A percentile compares a stretch with the other conserved stretches of the same genome.
These are phyloP conservation scores for Moniliella sp. DNA, from an alignment of 1,284 basidiomycete species.

Conservation along the genomic window DNA sequence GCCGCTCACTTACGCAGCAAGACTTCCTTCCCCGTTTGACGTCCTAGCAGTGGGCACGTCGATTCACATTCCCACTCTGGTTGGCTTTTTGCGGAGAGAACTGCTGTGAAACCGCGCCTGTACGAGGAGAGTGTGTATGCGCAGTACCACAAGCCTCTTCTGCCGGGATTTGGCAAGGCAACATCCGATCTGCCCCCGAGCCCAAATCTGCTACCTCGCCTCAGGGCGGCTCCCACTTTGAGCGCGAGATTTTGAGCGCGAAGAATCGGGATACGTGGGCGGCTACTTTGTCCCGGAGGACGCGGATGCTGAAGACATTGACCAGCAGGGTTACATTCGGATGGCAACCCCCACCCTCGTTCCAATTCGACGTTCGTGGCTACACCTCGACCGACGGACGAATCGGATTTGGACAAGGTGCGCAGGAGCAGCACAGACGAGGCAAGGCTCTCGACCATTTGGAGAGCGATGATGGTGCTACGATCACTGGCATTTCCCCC, in stretches of 20 bases:
- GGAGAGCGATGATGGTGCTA: too few species aligned
- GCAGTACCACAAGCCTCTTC: slow-evolving; percentile 70
- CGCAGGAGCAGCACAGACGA: too few species aligned
- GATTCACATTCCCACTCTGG: background rate
- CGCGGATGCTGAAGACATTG: slow-evolving; percentile 24
- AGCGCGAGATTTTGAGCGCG: slow-evolving; percentile 55
- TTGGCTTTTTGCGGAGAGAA: background rate
- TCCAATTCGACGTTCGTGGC: too few species aligned
- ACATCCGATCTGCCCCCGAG: slow-evolving; percentile 55
- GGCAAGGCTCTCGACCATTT: too few species aligned
- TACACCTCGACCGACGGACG: too few species aligned
- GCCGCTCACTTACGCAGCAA: slow-evolving; percentile 15
- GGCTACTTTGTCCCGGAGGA: slow-evolving; percentile 22
- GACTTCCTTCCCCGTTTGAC: slow-evolving; percentile 27
- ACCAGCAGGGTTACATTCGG: slow-evolving; percentile 27
- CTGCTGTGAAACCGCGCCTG: slow-evolving; percentile 55
- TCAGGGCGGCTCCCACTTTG: slow-evolving; percentile 44
- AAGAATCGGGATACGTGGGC: slow-evolving; percentile 70
- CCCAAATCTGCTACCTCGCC: slow-evolving; percentile 40
- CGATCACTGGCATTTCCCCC: too few species aligned
- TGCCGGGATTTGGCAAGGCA: slow-evolving; percentile 69
- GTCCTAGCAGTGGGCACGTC: slow-evolving; percentile 49
- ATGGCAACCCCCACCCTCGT: slow-evolving; percentile 14
- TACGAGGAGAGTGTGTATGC: slow-evolving; percentile 71
- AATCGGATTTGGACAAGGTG: too few species aligned